Conservation (phyloP, 148 eudicot species). For the Chenopodium album region DNA sequence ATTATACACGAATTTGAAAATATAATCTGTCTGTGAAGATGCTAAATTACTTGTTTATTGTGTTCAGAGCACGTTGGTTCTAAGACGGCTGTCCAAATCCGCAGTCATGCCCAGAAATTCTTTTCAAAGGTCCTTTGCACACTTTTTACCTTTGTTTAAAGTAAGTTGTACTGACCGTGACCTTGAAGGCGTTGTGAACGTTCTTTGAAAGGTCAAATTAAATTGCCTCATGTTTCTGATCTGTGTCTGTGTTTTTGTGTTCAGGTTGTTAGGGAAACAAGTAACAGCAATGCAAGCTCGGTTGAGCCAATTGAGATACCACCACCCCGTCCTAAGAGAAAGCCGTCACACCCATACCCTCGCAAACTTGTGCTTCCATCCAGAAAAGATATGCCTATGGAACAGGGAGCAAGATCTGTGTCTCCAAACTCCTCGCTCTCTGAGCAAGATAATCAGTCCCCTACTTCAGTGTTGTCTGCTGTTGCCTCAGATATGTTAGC, state of each 20-base stretch:
- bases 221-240: constrained; percentile 11
- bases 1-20: background rate
- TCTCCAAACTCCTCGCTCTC: constrained; percentile 46
- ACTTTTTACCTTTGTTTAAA: constrained; percentile 38
- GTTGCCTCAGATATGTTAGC: constrained; percentile 48
- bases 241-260: constrained; percentile 10
- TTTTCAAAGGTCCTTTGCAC: constrained; percentile 77
- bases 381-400: constrained; percentile 37
- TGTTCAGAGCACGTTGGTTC: constrained; percentile 81
- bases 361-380: constrained; percentile 55
- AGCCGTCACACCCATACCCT: constrained; percentile 90
- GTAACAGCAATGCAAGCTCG: constrained; percentile 31
- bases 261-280: constrained; percentile 76
- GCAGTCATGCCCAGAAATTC: constrained; percentile 94
- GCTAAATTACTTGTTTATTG: constrained; percentile 10
- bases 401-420: constrained; percentile 39
- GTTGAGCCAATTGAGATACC: constrained; percentile 75
- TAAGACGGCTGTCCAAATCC: constrained; percentile 95
- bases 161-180: constrained; percentile 43
- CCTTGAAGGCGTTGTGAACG: constrained; percentile 36
- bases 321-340: constrained; percentile 92
- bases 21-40: background rate
- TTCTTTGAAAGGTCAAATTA: constrained; percentile 27
- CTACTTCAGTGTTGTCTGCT: constrained; percentile 72
- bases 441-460: constrained; percentile 64